A percentile compares a stretch with the other conserved stretches of the same genome.
Conservation (phyloP, 352 stramenopile genomes). For the Phytophthora meadii region DNA sequence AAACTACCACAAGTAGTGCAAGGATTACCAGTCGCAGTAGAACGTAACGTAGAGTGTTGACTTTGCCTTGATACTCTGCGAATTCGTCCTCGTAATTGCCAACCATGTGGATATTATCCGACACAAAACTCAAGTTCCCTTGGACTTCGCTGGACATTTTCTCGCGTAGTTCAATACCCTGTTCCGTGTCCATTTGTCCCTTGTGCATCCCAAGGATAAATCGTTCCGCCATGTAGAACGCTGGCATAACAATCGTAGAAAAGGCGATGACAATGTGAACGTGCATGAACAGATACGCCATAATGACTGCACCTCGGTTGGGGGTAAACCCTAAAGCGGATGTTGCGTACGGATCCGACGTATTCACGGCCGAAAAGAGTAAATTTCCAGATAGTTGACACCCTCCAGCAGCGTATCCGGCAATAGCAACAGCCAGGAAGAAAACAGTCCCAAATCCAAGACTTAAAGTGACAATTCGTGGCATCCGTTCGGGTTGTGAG, state of each 20-base stretch:
- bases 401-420: conserved; percentile 44
- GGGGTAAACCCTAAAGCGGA: conserved; percentile 38
- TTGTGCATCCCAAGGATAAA: conserved; percentile 54
- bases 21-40: conserved; percentile 43
- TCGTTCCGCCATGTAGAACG: conserved; percentile 52
- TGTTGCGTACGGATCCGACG: conserved; percentile 24
- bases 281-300: conserved; percentile 51
- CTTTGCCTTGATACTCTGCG: conserved; percentile 37
- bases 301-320: conserved; percentile 36
- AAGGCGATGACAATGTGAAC: conserved; percentile 59
- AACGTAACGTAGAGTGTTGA: conserved; percentile 44
- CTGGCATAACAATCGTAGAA: conserved; percentile 46
- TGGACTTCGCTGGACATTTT: conserved; percentile 27
- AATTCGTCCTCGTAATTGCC: conserved; percentile 37
- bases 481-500: conserved; percentile 53
- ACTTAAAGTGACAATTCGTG: conserved; percentile 45
- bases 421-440: conserved; percentile 49
- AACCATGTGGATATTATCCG: conserved; percentile 4
- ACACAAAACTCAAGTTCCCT: conserved; percentile 18
- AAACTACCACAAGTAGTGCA: conserved; percentile 38
- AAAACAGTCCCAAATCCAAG: conserved; percentile 41
- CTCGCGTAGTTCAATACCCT: conserved; percentile 24
- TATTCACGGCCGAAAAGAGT: conserved; percentile 43
- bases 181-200: conserved; percentile 21
- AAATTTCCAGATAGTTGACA: conserved; percentile 59